A percentile compares a stretch with the other conserved stretches of the same genome.
phyloP scores from a whole-genome alignment of 2,329 filamentous ascomycete species.

The Drechslerella coelobrocha region DNA sequence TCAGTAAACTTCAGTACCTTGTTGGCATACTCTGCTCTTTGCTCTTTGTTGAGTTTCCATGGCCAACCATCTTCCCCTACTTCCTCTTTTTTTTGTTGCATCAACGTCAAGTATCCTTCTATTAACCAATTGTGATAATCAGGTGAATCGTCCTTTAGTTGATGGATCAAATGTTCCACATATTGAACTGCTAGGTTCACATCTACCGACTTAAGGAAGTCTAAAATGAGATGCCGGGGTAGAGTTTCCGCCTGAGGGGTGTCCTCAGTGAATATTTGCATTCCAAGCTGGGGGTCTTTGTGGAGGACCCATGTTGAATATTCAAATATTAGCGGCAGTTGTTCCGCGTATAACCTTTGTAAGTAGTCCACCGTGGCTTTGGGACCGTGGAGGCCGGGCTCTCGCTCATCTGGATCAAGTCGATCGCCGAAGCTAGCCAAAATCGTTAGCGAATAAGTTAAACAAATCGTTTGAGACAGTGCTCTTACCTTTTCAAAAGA shows the following conservation, averaged over 20 bases:
- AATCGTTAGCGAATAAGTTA: slow-evolving; percentile 1
- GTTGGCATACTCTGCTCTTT: slow-evolving; percentile 65
- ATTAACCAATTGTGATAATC: slow-evolving; percentile 87
- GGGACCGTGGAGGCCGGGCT: slow-evolving; percentile 74
- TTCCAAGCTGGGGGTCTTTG: slow-evolving; percentile 74
- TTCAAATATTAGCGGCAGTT: slow-evolving; percentile 89
- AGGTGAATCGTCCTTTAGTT: slow-evolving; percentile 81
- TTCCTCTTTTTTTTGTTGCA: slow-evolving; percentile 60
- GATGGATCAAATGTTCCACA: slow-evolving; percentile 86
- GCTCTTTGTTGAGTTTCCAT: slow-evolving; percentile 59
- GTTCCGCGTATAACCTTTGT: slow-evolving; percentile 83
- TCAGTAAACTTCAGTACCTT: slow-evolving; percentile 77
- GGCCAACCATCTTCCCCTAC: slow-evolving; percentile 58
- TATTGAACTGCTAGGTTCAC: slow-evolving; percentile 77
- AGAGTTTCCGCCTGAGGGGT: slow-evolving; percentile 93
- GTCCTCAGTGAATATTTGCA: slow-evolving; percentile 93
- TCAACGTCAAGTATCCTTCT: slow-evolving; percentile 70
- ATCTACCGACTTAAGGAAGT: slow-evolving; percentile 75
- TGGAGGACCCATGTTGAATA: slow-evolving; percentile 87
- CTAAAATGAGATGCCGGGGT: slow-evolving; percentile 75
- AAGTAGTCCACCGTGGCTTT: slow-evolving; percentile 85
- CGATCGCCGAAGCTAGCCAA: slow-evolving; percentile 54
- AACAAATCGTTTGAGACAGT: slow-evolving; percentile 56
- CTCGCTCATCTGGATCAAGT: slow-evolving; percentile 52
- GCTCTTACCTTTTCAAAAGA: slow-evolving; percentile 72